Conservation (phyloP, 2,329 filamentous ascomycete genomes). For the Thelonectria blattea region DNA sequence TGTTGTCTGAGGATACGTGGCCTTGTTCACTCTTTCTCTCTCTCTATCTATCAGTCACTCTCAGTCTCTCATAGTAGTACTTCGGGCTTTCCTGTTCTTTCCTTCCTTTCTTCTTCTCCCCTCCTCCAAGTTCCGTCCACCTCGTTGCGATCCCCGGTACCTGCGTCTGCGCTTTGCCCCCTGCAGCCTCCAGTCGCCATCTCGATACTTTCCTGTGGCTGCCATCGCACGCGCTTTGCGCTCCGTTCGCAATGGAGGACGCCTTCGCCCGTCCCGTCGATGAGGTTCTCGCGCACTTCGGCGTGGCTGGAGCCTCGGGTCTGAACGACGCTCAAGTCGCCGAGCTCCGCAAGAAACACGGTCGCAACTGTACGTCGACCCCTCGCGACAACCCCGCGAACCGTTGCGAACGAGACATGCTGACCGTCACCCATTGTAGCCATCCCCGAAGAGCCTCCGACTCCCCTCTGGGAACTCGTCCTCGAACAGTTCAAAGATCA, state of each 20-base stretch:
- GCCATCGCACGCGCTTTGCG: conserved; percentile 32
- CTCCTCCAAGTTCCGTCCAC: neutral
- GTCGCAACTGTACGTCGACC: conserved; percentile 66
- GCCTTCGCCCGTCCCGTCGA: conserved; percentile 64
- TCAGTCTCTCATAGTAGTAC: too few species aligned
- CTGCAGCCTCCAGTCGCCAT: conserved; percentile 3
- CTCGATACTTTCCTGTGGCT: conserved; percentile 9
- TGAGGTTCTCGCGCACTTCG: conserved; percentile 65
- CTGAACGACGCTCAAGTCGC: conserved; percentile 65
- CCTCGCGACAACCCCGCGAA: conserved; percentile 21
- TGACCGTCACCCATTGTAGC: conserved; percentile 46
- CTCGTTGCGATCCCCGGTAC: conserved; percentile 8
- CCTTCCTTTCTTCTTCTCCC: conserved; percentile 2
- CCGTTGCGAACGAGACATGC: conserved; percentile 8
- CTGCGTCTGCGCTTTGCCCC: conserved; percentile 12
- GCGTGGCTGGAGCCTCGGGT: conserved; percentile 60
- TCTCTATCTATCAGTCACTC: neutral
- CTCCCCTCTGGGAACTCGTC: conserved; percentile 93
- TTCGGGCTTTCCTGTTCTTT: conserved; percentile 12
- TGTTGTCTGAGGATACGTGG: neutral
- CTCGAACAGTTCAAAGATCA: conserved; percentile 99
- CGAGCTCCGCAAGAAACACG: conserved; percentile 62
- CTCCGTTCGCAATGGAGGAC: conserved; percentile 60
- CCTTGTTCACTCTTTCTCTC: conserved; percentile 11
- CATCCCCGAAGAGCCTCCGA: conserved; percentile 87